Evolutionary conservation across 2,329 filamentous ascomycete species (phyloP), one percentile per base, ranked within the genome.

Genomic region (Dryadomyces quercivorus): DNA sequence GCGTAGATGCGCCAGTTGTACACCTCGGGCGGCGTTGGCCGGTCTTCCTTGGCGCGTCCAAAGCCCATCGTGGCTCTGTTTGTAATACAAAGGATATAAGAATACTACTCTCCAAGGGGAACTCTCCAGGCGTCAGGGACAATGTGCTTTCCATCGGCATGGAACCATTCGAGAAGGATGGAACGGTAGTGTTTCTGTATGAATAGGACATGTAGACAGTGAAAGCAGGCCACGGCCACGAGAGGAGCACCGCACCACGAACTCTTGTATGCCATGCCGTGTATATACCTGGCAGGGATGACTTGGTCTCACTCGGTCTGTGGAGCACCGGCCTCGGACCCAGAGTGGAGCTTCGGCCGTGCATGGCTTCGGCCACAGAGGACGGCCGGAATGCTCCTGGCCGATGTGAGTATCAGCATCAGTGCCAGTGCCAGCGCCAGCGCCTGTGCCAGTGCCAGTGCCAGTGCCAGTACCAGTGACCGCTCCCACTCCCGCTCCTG

Each of bases 1-100:
- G 21, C 49, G n/a, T 51, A 51, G 38, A 51, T 43, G 36, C 49
- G 49, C 49, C 49, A 51, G 49, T 43, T 43, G 49, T 51, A 51
- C 16, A 51, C 49, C 38, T 51, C 12, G 5, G 49, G 49, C 20
- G 49, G 49, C 49, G 49, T 51, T 9, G 49, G 49, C 49, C 49
- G 36, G 38, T 51, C 49, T 43, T 51, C 49, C 16, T 51, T 43
- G 36, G 49, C 49, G 1, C 49, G 49, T 31, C 49, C 49, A 22
- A 51, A 43, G 7, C 38, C 49, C 49, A 51, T 51, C 20, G 5
- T 51, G 9, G 6, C n/a, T n/a, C n/a, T n/a, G n/a, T 18, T n/a
- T 16, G 42, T n/a, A 12, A 36, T n/a, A 38, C 18, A 40, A 44
- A 18, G 8, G 42, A 44, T 9, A 16, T 40, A 12, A 15, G 15